Conservation (phyloP, 1,139 yeast species). For the Yamadazyma triangularis region DNA sequence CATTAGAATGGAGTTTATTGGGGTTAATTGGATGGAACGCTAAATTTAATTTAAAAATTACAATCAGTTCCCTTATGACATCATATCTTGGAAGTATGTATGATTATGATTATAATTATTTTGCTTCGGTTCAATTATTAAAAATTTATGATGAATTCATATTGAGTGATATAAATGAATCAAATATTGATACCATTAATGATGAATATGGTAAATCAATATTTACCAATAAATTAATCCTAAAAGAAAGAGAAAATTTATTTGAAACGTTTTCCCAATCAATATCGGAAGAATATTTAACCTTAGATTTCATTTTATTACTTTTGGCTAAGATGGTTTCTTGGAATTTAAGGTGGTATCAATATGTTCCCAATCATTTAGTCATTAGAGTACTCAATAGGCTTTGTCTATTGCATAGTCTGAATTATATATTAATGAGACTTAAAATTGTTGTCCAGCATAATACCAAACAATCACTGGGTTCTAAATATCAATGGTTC, state of each 20-base stretch:
- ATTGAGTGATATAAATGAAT: constrained; percentile 28
- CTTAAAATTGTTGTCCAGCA: constrained; percentile 33
- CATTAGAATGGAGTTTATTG: constrained; percentile 40
- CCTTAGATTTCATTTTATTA: constrained; percentile 32
- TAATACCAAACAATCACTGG: constrained; percentile 17
- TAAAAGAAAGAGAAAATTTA: constrained; percentile 21
- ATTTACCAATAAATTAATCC: constrained; percentile 32
- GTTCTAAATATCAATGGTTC: not conserved
- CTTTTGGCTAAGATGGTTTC: constrained; percentile 31
- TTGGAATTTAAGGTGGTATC: constrained; percentile 43
- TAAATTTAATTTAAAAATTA: constrained; percentile 35
- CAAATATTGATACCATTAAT: constrained; percentile 26
- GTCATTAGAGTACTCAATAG: constrained; percentile 25
- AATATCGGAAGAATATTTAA: constrained; percentile 25
- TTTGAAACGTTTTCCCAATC: constrained; percentile 21
- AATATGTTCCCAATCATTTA: constrained; percentile 30
- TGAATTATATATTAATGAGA: constrained; percentile 27
- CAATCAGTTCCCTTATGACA: constrained; percentile 37
- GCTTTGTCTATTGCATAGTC: constrained; percentile 27
- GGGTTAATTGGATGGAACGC: constrained; percentile 41
- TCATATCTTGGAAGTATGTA: constrained; percentile 31
- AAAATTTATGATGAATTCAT: constrained; percentile 40
- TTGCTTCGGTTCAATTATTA: constrained; percentile 33
- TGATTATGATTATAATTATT: constrained; percentile 31
- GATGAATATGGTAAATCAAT: constrained; percentile 26